Evolutionary conservation across 805 yeast species (phyloP).

Genomic region (Hemisphaericaspora nanyangensis): DNA sequence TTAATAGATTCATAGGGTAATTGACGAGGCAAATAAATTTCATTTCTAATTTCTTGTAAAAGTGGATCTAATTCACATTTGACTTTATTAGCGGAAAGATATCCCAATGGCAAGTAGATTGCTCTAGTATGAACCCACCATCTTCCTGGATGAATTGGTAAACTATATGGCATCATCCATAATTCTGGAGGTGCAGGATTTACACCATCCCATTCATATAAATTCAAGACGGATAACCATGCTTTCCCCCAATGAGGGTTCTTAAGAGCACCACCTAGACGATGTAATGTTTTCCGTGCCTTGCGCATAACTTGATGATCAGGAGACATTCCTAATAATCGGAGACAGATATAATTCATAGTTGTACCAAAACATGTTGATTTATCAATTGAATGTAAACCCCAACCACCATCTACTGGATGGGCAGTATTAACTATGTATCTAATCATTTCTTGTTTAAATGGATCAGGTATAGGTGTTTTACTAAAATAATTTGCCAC

Average conservation of each 20-base stretch:
- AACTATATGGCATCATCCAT: constrained; percentile 77
- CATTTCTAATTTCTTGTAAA: constrained; percentile 62
- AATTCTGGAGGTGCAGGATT: constrained; percentile 97
- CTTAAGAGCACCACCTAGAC: constrained; percentile 85
- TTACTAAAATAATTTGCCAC: constrained; percentile 68
- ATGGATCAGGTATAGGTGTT: constrained; percentile 63
- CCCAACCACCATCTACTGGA: constrained; percentile 99
- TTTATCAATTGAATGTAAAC: constrained; percentile 86
- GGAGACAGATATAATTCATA: constrained; percentile 75
- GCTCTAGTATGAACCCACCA: constrained; percentile 99
- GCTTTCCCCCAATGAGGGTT: constrained; percentile 98
- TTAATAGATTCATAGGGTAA: constrained; percentile 62
- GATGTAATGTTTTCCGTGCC: constrained; percentile 67
- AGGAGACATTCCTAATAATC: constrained; percentile 72
- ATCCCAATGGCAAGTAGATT: constrained; percentile 83
- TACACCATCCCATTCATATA: constrained; percentile 94
- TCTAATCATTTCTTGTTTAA: constrained; percentile 67
- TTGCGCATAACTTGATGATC: constrained; percentile 74
- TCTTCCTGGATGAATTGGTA: constrained; percentile 88
- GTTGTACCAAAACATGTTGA: constrained; percentile 94
- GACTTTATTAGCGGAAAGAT: constrained; percentile 56
- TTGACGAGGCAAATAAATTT: constrained; percentile 56
- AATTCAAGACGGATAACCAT: constrained; percentile 75
- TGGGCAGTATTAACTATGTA: constrained; percentile 89
- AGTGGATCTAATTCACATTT: constrained; percentile 62